These are phyloP conservation scores for Crepidotus variabilis DNA, from an alignment of 768 basidiomycete genomes.

Conservation along the genomic window DNA sequence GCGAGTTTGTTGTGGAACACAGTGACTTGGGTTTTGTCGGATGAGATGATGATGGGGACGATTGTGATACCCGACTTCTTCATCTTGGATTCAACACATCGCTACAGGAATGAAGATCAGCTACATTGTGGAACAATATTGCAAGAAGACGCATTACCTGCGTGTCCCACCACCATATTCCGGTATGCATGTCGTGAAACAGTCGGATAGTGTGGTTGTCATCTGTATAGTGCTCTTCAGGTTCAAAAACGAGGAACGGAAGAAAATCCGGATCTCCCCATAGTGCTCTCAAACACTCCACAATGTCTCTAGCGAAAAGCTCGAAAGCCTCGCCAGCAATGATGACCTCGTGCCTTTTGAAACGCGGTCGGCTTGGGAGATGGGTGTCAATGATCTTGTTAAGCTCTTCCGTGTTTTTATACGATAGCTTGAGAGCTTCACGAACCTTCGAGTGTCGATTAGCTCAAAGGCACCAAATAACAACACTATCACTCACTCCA, in stretches of 20 bases:
- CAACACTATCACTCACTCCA: conserved; percentile 25
- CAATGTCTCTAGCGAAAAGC: conserved; percentile 25
- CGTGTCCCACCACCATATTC: conserved; percentile 46
- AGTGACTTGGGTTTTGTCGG: conserved; percentile 29
- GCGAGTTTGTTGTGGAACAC: background rate
- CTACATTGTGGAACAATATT: too few species aligned
- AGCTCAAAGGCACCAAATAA: too few species aligned
- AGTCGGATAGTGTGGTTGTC: conserved; percentile 14
- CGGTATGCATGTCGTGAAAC: conserved; percentile 42
- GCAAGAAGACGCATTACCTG: conserved; percentile 26
- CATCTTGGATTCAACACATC: too few species aligned
- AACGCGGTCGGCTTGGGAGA: conserved; percentile 20
- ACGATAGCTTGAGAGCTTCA: conserved; percentile 20
- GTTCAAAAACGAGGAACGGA: conserved; percentile 27
- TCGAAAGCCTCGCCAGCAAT: conserved; percentile 25
- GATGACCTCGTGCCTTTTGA: conserved; percentile 19
- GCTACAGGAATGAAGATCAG: too few species aligned
- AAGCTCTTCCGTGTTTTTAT: conserved; percentile 16
- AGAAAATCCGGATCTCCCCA: too few species aligned
- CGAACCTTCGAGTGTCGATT: conserved; percentile 16
- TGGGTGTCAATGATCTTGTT: conserved; percentile 22
- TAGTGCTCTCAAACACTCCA: conserved; percentile 31
- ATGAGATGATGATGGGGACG: conserved; percentile 36
- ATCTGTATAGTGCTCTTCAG: conserved; percentile 33
- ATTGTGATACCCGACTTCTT: conserved; percentile 16